These are phyloP conservation scores for Colletotrichum australisinense DNA, from an alignment of 2,329 filamentous ascomycete species.

Conservation along the genomic window DNA sequence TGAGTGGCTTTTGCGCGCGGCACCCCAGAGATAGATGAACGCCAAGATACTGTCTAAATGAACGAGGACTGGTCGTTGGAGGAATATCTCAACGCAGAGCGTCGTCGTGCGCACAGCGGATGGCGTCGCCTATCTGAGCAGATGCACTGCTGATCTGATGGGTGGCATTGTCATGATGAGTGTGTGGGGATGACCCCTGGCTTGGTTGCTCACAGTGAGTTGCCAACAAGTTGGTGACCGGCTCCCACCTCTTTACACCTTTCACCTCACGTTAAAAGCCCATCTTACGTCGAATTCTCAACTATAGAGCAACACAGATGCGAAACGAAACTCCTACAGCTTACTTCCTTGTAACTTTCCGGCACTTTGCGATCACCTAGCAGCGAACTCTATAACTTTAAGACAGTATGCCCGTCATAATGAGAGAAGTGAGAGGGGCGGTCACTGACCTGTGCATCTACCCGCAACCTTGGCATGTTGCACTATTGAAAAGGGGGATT, in stretches of 20 bases:
- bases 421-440: constrained; percentile 5
- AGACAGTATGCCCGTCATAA: neutral
- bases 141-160: constrained; percentile 13
- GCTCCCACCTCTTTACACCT: neutral
- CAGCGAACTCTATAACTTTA: neutral
- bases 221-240: neutral
- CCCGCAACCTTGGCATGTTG: constrained; percentile 29
- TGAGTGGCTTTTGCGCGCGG: constrained; percentile 5
- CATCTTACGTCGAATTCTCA: neutral
- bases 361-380: neutral
- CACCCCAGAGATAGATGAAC: constrained; percentile 20
- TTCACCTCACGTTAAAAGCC: neutral
- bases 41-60: constrained; percentile 17
- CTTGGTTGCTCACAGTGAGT: neutral
- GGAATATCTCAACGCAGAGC: constrained; percentile 25
- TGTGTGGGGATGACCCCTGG: neutral
- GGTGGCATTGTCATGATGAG: neutral
- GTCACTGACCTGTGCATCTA: constrained; percentile 1
- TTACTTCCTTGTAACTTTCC: neutral
- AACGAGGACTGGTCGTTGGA: constrained; percentile 18
- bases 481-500: constrained; percentile 26
- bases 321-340: neutral
- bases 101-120: constrained; percentile 6
- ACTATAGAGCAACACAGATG: neutral
- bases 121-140: constrained; percentile 11